Conservation (phyloP, 257 asterid genomes). For the Solanum ossicruentum region DNA sequence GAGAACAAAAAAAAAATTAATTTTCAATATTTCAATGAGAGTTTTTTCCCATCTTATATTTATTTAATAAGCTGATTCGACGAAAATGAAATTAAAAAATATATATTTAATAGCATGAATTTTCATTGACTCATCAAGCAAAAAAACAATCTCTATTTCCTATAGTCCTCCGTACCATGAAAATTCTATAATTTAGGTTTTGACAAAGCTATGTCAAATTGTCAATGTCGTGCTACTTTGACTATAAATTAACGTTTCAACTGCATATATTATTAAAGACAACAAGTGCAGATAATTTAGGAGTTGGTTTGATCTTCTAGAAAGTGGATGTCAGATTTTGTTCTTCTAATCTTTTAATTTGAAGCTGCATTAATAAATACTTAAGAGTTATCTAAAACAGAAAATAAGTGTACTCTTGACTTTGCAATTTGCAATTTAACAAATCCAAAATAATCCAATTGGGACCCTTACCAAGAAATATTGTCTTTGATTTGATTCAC, state of each 20-base stretch:
- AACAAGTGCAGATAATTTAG: background rate
- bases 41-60: accelerated
- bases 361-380: background rate
- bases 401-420: background rate
- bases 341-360: background rate
- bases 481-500: background rate
- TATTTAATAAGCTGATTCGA: background rate
- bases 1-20: too few species aligned
- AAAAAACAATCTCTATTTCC: too few species aligned
- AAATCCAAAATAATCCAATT: background rate
- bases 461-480: background rate
- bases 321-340: background rate
- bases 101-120: background rate
- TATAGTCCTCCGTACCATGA: too few species aligned
- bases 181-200: background rate
- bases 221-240: background rate
- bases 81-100: background rate
- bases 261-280: background rate
- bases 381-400: background rate
- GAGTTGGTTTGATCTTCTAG: background rate
- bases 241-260: background rate
- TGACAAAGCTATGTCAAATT: background rate
- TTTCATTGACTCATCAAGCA: background rate
- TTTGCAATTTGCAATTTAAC: background rate
- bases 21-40: too few species aligned